Base-by-base conservation (phyloP, 257 asterid species). In the Agastache rugosa region DNA sequence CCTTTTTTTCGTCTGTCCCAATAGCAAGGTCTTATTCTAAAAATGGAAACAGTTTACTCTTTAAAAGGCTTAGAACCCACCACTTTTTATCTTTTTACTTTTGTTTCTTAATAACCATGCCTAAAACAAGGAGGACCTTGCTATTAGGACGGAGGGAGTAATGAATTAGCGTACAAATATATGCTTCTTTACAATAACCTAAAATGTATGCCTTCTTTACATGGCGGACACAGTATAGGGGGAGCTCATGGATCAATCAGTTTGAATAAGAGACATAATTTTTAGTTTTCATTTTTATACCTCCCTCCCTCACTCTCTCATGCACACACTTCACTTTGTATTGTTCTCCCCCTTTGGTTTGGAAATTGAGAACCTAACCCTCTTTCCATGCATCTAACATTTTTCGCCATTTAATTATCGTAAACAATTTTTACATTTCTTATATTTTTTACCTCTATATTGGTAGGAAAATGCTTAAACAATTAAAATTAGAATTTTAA, bases 401-500 rank as follows among this genome's bases (percentile, higher is more conserved):
- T 63, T 11, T 53, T 67, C 6, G 17, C 55, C 53, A 11, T 59
- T 6, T 19, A 71, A 51, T 60, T 47, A 16, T 50, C 31, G 29
- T 17, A 68, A 35, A 42, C 12, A 59, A 22, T 14, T 61, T 20
- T 10, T 35, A 27, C 47, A 48, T 75, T 41, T 42, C 61, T 63
- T 47, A 65, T 12, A 17, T 25, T 25, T 39, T 25, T 25, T 39
- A 70, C 66, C 58, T 39, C 45, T 12, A 35, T 11, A 77, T 62
- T 20, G 62, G 60, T 37, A 42, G 20, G 37, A 20, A 67, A 69
- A 60, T 54, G 64, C 20, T 25, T 48, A 23, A 71, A 71, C 74
- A 62, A 31, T 56, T 29, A 35, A 71, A 50, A 41, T 25, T 53
- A 37, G 66, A 39, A 48, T 63, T 34, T 75, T 27, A 70, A 76